phyloP scores from a whole-genome alignment of 371 early-diverging fungal genomes.

The Basidiobolus heterosporus region DNA sequence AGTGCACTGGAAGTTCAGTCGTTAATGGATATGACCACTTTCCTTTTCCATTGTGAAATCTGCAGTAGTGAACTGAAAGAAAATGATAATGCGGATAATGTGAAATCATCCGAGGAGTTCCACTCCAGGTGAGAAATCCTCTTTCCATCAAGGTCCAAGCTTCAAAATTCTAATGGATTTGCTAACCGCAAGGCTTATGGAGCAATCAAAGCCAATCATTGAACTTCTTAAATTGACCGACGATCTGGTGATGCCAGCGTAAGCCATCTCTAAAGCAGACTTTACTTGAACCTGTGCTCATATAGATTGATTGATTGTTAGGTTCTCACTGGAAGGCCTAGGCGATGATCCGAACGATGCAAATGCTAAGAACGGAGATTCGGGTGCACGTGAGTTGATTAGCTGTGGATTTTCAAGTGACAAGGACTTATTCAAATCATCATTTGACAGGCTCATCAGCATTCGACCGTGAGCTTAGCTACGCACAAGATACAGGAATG shows the following conservation, averaged over 20 bases:
- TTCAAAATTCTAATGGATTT: background rate
- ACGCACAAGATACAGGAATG: slow-evolving; percentile 56
- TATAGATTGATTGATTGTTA: background rate
- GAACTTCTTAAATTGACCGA: slow-evolving; percentile 71
- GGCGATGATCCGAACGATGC: too few species aligned
- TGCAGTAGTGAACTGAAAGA: slow-evolving; percentile 41
- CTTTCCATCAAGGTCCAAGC: background rate
- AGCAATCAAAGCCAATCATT: slow-evolving; percentile 65
- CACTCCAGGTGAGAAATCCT: slow-evolving; percentile 10
- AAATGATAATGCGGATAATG: slow-evolving; percentile 44
- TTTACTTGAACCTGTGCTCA: background rate
- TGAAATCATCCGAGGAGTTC: slow-evolving; percentile 21
- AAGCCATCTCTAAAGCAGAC: slow-evolving; percentile 1
- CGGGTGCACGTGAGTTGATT: background rate
- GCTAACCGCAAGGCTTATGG: slow-evolving; percentile 35
- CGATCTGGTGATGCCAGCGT: slow-evolving; percentile 45
- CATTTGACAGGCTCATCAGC: slow-evolving; percentile 9
- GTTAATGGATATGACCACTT: slow-evolving; percentile 25
- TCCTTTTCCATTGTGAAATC: slow-evolving; percentile 36
- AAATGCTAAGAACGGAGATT: background rate
- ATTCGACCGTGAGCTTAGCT: slow-evolving; percentile 30
- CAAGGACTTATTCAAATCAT: background rate
- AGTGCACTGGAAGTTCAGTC: slow-evolving; percentile 34
- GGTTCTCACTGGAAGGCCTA: background rate
- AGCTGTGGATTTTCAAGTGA: background rate